These are phyloP conservation scores for Hypoxylon cercidicola DNA, from an alignment of 495 filamentous ascomycete genomes.

Conservation along the genomic window DNA sequence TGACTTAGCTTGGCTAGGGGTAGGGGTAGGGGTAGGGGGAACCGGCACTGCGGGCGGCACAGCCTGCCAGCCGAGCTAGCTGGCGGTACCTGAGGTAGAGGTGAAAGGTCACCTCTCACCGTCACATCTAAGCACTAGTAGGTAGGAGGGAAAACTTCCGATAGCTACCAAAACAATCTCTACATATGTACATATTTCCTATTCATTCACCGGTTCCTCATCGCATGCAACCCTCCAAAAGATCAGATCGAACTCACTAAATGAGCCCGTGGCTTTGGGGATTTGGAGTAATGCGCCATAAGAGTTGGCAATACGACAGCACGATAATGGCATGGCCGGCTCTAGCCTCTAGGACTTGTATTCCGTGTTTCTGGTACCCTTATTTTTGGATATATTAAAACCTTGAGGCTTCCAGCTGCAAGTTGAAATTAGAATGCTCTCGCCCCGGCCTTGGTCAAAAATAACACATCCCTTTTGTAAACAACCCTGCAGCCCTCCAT, in stretches of 20 bases:
- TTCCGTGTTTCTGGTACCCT: too few species aligned
- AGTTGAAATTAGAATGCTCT: slow-evolving; percentile 29
- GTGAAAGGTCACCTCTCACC: too few species aligned
- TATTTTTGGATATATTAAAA: too few species aligned
- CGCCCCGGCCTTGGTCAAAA: slow-evolving; percentile 27
- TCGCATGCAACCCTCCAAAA: too few species aligned
- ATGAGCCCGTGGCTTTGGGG: too few species aligned
- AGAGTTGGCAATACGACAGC: too few species aligned
- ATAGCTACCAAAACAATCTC: slow-evolving; percentile 13
- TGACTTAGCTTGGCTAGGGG: slow-evolving; percentile 25
- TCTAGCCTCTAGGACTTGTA: too few species aligned
- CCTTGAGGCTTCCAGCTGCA: slow-evolving; percentile 24
- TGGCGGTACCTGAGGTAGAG: too few species aligned
- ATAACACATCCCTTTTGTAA: slow-evolving; percentile 19
- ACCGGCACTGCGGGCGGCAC: slow-evolving; percentile 5
- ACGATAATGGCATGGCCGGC: too few species aligned
- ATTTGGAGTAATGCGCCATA: too few species aligned
- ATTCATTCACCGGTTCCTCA: too few species aligned
- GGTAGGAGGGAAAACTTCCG: slow-evolving; percentile 16
- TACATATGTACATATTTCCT: slow-evolving; percentile 8
- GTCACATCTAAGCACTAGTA: slow-evolving; percentile 11
- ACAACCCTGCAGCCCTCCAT: slow-evolving; percentile 13
- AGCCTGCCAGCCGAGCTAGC: slow-evolving; percentile 6
- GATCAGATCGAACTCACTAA: too few species aligned
- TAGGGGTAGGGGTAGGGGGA: slow-evolving; percentile 16